Conservation (phyloP, 2,329 filamentous ascomycete genomes). For the Neonectria faginata region DNA sequence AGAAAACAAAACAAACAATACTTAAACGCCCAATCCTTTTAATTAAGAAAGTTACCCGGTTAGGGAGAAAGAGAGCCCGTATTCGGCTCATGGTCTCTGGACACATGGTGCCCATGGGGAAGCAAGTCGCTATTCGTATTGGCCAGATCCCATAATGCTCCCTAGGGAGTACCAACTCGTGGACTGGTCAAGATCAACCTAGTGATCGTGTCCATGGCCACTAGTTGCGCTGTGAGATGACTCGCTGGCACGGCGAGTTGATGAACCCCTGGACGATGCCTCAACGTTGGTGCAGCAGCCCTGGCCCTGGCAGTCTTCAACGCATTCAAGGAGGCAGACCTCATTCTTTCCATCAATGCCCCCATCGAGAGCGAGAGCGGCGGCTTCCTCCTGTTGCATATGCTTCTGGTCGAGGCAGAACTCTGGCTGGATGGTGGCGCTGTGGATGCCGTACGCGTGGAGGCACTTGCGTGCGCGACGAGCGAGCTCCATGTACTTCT, state of each 20-base stretch:
- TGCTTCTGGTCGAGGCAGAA: slow-evolving; percentile 71
- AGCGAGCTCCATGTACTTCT: slow-evolving; percentile 91
- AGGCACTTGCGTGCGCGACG: slow-evolving; percentile 86
- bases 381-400: slow-evolving; percentile 52
- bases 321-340: slow-evolving; percentile 62
- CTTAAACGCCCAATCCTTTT: slow-evolving; percentile 40
- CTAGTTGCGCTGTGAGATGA: slow-evolving; percentile 45
- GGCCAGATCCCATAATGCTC: slow-evolving; percentile 4
- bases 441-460: slow-evolving; percentile 96
- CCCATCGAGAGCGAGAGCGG: slow-evolving; percentile 53
- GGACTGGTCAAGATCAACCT: slow-evolving; percentile 3
- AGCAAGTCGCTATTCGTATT: slow-evolving; percentile 1
- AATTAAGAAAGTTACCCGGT: slow-evolving; percentile 34
- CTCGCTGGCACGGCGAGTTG: slow-evolving; percentile 52
- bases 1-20: slow-evolving; percentile 26
- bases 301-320: slow-evolving; percentile 53
- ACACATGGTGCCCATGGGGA: slow-evolving; percentile 4
- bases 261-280: slow-evolving; percentile 50
- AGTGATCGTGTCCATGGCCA: slow-evolving; percentile 32
- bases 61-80: slow-evolving; percentile 18
- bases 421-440: slow-evolving; percentile 96
- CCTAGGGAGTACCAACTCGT: background rate
- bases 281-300: slow-evolving; percentile 50
- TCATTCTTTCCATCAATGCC: slow-evolving; percentile 46
- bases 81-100: slow-evolving; percentile 14